A percentile compares a stretch with the other conserved stretches of the same genome.
phyloP scores from a whole-genome alignment of 2,329 filamentous ascomycete genomes.

The Monosporascus sp. region DNA sequence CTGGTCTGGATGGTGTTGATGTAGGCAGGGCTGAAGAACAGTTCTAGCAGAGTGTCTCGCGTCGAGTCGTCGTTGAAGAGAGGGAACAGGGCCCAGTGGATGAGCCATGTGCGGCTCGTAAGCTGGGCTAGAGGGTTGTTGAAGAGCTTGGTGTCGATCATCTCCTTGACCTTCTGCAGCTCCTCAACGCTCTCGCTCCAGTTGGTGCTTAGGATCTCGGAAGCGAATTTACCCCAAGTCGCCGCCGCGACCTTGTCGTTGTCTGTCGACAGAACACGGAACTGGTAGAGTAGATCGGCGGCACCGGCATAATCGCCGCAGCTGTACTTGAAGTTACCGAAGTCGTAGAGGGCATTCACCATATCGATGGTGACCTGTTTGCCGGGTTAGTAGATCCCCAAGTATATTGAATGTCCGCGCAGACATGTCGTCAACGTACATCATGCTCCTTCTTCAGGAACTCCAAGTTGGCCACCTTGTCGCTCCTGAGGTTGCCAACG shows the following conservation, averaged over 20 bases:
- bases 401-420: background rate
- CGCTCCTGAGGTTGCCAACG: constrained; percentile 82
- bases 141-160: constrained; percentile 91
- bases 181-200: constrained; percentile 94
- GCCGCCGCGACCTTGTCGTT: constrained; percentile 95
- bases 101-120: constrained; percentile 91
- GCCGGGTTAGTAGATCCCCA: constrained; percentile 9
- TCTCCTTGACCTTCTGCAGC: constrained; percentile 82
- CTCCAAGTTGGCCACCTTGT: constrained; percentile 98
- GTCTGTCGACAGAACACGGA: constrained; percentile 95
- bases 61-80: constrained; percentile 96
- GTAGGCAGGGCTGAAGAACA: constrained; percentile 94
- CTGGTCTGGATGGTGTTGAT: constrained; percentile 99
- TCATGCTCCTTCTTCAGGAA: constrained; percentile 95
- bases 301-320: constrained; percentile 90
- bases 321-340: constrained; percentile 95
- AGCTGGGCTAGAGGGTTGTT: constrained; percentile 94
- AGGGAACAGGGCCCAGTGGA: constrained; percentile 98
- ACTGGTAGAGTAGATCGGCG: constrained; percentile 91
- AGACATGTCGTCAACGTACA: constrained; percentile 44
- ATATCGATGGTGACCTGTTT: constrained; percentile 78
- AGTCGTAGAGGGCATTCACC: constrained; percentile 93
- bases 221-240: constrained; percentile 96
- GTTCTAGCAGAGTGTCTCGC: constrained; percentile 85
- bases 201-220: constrained; percentile 89